Conservation (phyloP, 2,329 filamentous ascomycete genomes). For the Fusarium verrucosum region DNA sequence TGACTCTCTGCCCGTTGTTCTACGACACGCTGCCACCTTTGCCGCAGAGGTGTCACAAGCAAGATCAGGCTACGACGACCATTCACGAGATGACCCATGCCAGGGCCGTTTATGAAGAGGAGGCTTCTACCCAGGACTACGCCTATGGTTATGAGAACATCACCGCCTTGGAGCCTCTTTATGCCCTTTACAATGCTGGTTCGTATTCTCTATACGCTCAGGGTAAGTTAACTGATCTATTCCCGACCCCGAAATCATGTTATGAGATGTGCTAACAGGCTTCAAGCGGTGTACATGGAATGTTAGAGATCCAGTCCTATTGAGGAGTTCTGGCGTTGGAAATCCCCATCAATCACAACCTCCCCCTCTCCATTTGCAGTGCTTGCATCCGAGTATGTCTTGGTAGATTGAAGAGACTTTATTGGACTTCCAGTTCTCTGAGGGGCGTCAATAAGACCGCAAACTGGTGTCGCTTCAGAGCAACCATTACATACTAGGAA, state of each 20-base stretch:
- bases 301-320: conserved; percentile 8
- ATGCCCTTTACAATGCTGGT: conserved; percentile 33
- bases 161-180: conserved; percentile 23
- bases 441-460: no score
- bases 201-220: conserved; percentile 32
- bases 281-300: conserved; percentile 13
- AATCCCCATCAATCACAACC: no score
- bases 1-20: conserved; percentile 31
- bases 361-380: no score
- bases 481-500: no score
- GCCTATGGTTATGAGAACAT: conserved; percentile 36
- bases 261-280: background rate
- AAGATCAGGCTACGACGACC: conserved; percentile 33
- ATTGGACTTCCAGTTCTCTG: no score
- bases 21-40: conserved; percentile 23
- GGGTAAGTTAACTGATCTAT: conserved; percentile 1
- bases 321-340: no score
- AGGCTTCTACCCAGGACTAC: conserved; percentile 24
- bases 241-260: rapidly evolving
- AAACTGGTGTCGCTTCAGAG: no score
- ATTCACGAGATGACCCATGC: conserved; percentile 39
- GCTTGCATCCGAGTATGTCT: no score
- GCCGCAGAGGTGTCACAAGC: conserved; percentile 28
- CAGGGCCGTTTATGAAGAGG: conserved; percentile 25
- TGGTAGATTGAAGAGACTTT: no score